Base-by-base conservation (phyloP, 202 grass and related monocot genomes). In the Panicum virgatum region DNA sequence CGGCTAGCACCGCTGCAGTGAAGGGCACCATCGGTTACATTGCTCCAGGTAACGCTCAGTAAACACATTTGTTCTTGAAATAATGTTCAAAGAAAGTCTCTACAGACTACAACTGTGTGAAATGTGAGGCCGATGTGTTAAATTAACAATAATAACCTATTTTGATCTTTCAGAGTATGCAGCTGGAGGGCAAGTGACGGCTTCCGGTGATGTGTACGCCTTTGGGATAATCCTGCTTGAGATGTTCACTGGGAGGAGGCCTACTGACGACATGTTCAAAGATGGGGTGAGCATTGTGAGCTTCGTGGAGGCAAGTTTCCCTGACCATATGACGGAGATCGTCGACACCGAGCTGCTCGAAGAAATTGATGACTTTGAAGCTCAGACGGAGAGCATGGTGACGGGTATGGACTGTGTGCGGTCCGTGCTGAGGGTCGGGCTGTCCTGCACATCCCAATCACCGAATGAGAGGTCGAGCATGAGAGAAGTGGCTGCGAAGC, bases 11-110 rank as follows among this genome's bases (percentile, higher is more conserved):
- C 7, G 1, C 6, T 26, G 43, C 5, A 10, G n/a, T 59, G 34
- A 76, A 76, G 53, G 73, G 54, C 43, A 76, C 73, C 7, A 29
- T 76, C 26, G 73, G 66, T 18, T 70, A 70, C 66, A 70, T 70
- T 70, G 66, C 66, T 70, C 66, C 23, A 70, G 66, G 66, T 70
- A 29, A 47, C 47, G 25, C 2, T 69, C 12, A 13, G 37, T n/a
- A n/a, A 13, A 13, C 2, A 5, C 0, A 0, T 11, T 67, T 23
- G 22, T 67, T 19, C 5, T 67, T 5, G 20, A n/a, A 38, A 22
- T 53, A 20, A 53, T n/a, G 0, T n/a, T 53, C 18, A 45, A 44
- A 45, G n/a, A 26, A 22, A 38, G 5, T 38, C 36, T n/a, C n/a
- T n/a, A n/a, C n/a, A n/a, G n/a, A 38, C 36, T 38, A 38, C 3